Conservation (phyloP, 208 protist species). For the Angomonas ambiguus region DNA sequence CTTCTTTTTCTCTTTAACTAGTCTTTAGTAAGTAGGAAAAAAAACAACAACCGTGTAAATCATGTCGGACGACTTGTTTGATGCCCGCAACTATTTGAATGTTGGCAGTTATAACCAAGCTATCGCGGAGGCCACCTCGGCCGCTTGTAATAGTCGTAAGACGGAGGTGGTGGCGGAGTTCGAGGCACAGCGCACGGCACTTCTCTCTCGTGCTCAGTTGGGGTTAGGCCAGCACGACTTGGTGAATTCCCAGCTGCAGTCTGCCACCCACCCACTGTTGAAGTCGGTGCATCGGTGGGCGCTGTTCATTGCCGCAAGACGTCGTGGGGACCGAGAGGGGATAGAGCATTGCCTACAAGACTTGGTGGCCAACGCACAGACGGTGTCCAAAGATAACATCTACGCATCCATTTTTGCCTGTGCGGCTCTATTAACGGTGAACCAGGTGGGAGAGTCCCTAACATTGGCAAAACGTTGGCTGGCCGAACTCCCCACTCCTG, state of each 20-base stretch:
- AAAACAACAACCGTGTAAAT: neutral
- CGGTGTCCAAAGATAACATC: constrained; percentile 18
- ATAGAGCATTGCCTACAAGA: constrained; percentile 16
- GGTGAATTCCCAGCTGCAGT: constrained; percentile 54
- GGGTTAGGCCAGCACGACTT: constrained; percentile 67
- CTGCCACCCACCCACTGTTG: constrained; percentile 45
- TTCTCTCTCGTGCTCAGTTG: constrained; percentile 69
- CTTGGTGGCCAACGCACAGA: constrained; percentile 31
- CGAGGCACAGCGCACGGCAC: constrained; percentile 53
- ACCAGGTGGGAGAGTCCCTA: constrained; percentile 38
- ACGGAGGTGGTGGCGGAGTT: constrained; percentile 52
- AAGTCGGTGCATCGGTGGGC: constrained; percentile 49
- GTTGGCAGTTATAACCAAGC: constrained; percentile 85
- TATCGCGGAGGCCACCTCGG: constrained; percentile 59
- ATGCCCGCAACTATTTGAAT: constrained; percentile 75
- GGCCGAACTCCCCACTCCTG: constrained; percentile 27
- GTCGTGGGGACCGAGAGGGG: constrained; percentile 17
- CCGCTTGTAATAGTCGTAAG: constrained; percentile 29
- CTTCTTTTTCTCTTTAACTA: constrained; percentile 18
- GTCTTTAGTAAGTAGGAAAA: neutral
- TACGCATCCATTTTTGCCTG: constrained; percentile 50
- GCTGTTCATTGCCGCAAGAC: constrained; percentile 30
- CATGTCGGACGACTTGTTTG: constrained; percentile 83
- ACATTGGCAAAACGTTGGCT: constrained; percentile 61
- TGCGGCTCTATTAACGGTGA: constrained; percentile 39